Evolutionary conservation across 2,329 filamentous ascomycete genomes (phyloP).

Genomic region (Chaetomium sp.): DNA sequence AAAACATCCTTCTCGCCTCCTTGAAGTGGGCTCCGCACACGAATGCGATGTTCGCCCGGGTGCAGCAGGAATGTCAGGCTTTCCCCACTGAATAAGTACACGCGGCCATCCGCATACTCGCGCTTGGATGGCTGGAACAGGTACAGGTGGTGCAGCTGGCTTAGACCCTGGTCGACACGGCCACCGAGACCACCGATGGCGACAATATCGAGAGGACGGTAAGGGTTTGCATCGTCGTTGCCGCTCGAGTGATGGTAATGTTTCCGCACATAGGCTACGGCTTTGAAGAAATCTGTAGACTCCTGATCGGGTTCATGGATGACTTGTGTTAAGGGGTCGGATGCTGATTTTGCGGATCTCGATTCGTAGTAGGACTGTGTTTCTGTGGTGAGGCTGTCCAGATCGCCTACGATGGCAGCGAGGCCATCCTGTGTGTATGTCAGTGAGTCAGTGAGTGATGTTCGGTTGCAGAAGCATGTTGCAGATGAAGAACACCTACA

Average conservation of each 20-base stretch:
- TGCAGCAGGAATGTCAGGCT: constrained; percentile 79
- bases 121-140: constrained; percentile 47
- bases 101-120: constrained; percentile 43
- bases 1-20: constrained; percentile 48
- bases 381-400: constrained; percentile 69
- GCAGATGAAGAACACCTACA: constrained; percentile 24
- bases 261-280: constrained; percentile 52
- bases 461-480: neutral
- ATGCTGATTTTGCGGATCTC: neutral
- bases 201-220: constrained; percentile 54
- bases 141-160: constrained; percentile 80
- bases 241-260: constrained; percentile 8
- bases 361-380: constrained; percentile 61
- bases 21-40: constrained; percentile 44
- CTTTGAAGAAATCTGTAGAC: constrained; percentile 88
- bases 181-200: constrained; percentile 81
- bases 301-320: constrained; percentile 73
- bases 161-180: constrained; percentile 86
- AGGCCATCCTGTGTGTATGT: constrained; percentile 46
- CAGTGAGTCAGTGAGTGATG: neutral
- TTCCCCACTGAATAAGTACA: constrained; percentile 77
- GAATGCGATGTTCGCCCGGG: constrained; percentile 59
- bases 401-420: constrained; percentile 75
- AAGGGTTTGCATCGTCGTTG: neutral
- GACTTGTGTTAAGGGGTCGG: constrained; percentile 42